Base-by-base conservation (phyloP, 2,329 filamentous ascomycete genomes). In the Claviceps paspali region DNA sequence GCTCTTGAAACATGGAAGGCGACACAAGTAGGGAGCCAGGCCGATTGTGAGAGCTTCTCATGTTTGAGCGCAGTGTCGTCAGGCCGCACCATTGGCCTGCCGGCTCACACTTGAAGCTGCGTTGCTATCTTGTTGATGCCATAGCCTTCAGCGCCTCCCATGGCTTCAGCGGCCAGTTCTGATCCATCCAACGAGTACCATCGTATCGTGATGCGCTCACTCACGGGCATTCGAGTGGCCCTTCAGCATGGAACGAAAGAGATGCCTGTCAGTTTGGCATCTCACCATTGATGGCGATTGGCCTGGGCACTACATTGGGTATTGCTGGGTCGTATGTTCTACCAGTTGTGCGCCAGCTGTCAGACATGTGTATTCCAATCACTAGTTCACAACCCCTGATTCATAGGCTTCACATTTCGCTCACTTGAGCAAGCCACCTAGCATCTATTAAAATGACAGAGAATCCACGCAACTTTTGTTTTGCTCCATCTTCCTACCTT, bases 311-410 rank as follows among this genome's bases (percentile, higher is more conserved):
- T n/a, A n/a, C n/a, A n/a, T n/a, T n/a, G n/a, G n/a, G n/a, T n/a
- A n/a, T n/a, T n/a, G 17, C 26, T 24, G 21, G 21, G 22, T 10
- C 15, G 29, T 24, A 19, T 32, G 19, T 31, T 23, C 22, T 23
- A 15, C 22, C 31, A 35, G 29, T 18, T 37, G 30, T 43, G 30
- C 33, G 32, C 36, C 38, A 41, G 33, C 38, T 41, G 41, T 33
- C 33, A 15, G 28, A 28, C 34, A 42, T 35, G 34, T n/a, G n/a
- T n/a, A n/a, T n/a, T n/a, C n/a, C n/a, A 15, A n/a, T 15, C 11
- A 28, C n/a, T n/a, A 28, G 15, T 8, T 21, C 28, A n/a, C 23
- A 14, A 29, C 14, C 24, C 30, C 24, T 33, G 36, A 38, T 38
- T 38, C 36, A 38, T 18, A 27, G 14, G 15, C 29, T 19, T 38